Percentiles rank a stretch among this genome's conserved stretches.
Evolutionary conservation across 768 basidiomycete species (phyloP).

Genomic region (Collybia nuda): DNA sequence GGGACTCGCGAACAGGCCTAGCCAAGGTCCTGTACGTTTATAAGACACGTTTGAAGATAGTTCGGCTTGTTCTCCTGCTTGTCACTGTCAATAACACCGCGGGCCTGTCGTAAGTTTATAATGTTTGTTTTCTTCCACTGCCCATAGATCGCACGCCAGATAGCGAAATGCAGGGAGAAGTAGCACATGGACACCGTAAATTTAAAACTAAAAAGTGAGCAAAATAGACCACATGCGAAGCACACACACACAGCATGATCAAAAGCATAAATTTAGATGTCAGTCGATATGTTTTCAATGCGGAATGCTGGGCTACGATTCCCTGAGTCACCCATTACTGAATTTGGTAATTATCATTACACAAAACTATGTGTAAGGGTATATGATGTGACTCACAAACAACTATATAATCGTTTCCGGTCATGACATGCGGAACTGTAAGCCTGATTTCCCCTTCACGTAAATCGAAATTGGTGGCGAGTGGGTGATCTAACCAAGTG

Average conservation of each 20-base stretch:
- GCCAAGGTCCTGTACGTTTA: too few relatives aligned
- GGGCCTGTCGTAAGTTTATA: too few relatives aligned
- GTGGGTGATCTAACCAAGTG: constrained; percentile 40
- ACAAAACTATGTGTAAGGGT: not conserved
- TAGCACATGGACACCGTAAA: not conserved
- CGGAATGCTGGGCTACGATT: constrained; percentile 49
- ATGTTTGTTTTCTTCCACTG: too few relatives aligned
- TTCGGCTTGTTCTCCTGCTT: too few relatives aligned
- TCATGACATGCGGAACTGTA: constrained; percentile 38
- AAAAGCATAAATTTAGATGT: not conserved
- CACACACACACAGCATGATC: not conserved
- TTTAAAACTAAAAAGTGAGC: not conserved
- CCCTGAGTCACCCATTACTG: constrained; percentile 61
- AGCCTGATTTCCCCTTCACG: constrained; percentile 37
- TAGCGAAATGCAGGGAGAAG: too few relatives aligned
- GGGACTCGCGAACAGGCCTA: too few relatives aligned
- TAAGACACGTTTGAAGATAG: too few relatives aligned
- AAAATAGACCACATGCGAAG: not conserved
- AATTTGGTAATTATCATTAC: constrained; percentile 1
- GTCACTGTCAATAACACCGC: too few relatives aligned
- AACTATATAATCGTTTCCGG: constrained; percentile 43
- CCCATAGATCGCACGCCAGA: too few relatives aligned
- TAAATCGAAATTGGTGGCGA: constrained; percentile 48
- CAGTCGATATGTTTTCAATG: constrained; percentile 27
- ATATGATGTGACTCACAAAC: constrained; percentile 39